A percentile compares a stretch with the other conserved stretches of the same genome.
Evolutionary conservation across 805 yeast genomes (phyloP).

Genomic region (Cyberlindnera mississippiensis): DNA sequence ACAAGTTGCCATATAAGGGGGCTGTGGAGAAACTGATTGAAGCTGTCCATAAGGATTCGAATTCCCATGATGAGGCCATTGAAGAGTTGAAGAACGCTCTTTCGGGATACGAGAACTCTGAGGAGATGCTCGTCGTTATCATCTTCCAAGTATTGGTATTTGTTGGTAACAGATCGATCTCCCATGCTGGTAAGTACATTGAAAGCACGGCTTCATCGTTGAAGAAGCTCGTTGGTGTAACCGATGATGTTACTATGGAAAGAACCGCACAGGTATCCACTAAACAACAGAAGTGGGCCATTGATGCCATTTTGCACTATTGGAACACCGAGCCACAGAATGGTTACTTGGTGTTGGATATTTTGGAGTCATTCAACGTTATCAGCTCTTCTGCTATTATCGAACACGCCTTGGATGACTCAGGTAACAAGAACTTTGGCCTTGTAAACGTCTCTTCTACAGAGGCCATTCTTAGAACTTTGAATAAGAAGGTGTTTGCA

Average conservation of each 20-base stretch:
- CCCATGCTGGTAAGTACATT: conserved; percentile 62
- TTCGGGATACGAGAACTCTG: conserved; percentile 32
- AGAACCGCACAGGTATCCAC: conserved; percentile 23
- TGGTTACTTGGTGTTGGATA: conserved; percentile 56
- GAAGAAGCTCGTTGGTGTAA: conserved; percentile 26
- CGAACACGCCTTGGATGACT: conserved; percentile 38
- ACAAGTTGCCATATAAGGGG: conserved; percentile 33
- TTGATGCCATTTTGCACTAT: conserved; percentile 53
- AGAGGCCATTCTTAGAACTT: conserved; percentile 39
- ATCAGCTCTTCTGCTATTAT: conserved; percentile 40
- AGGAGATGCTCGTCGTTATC: conserved; percentile 51
- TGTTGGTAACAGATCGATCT: conserved; percentile 84
- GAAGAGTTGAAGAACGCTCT: conserved; percentile 29
- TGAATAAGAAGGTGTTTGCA: conserved; percentile 26
- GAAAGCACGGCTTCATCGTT: conserved; percentile 37
- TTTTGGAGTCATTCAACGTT: conserved; percentile 44
- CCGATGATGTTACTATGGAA: conserved; percentile 8
- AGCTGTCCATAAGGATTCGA: conserved; percentile 31
- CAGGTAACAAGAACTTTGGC: conserved; percentile 31
- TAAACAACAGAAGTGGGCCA: conserved; percentile 39
- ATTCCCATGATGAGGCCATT: conserved; percentile 30
- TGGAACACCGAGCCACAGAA: conserved; percentile 67
- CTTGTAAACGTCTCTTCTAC: conserved; percentile 43
- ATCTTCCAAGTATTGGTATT: conserved; percentile 70
- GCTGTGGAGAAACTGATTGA: conserved; percentile 37